Conservation (phyloP, 2,329 filamentous ascomycete species). For the Corynespora cassiicola region DNA sequence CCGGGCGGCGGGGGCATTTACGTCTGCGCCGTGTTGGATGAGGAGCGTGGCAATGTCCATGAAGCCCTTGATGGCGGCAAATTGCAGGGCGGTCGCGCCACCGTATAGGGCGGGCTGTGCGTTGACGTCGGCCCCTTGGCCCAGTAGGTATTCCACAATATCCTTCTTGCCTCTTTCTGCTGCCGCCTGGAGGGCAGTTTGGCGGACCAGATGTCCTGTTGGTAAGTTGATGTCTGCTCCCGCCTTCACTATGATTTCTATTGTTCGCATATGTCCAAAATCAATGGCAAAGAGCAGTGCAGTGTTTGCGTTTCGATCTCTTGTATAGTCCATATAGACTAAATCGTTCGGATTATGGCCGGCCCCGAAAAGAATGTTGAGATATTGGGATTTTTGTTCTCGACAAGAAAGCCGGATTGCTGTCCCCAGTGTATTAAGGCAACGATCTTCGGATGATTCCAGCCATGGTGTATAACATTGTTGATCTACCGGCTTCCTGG, state of each 20-base stretch:
- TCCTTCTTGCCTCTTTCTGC: constrained; percentile 5
- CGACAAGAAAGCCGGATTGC: no score
- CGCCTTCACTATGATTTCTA: not conserved
- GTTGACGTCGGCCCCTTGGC: constrained; percentile 5
- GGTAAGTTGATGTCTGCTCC: constrained; percentile 1
- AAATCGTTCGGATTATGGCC: no score
- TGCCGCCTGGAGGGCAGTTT: constrained; percentile 11
- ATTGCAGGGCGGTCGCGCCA: constrained; percentile 12
- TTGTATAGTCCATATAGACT: no score
- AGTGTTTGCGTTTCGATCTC: no score
- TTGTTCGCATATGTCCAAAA: not conserved
- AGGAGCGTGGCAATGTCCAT: constrained; percentile 8
- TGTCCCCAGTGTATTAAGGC: no score
- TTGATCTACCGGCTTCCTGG: no score
- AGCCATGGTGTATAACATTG: no score
- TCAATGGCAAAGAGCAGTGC: not conserved
- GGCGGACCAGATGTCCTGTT: not conserved
- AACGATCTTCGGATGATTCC: no score
- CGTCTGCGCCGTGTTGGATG: constrained; percentile 4
- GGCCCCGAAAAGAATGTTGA: no score
- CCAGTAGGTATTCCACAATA: constrained; percentile 10
- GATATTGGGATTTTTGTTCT: no score
- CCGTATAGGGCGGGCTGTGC: constrained; percentile 1
- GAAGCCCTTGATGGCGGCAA: constrained; percentile 12
- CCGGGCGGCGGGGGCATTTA: constrained; percentile 4